phyloP scores from a whole-genome alignment of 106 monocot genomes.

The Platanthera guangdongensis region DNA sequence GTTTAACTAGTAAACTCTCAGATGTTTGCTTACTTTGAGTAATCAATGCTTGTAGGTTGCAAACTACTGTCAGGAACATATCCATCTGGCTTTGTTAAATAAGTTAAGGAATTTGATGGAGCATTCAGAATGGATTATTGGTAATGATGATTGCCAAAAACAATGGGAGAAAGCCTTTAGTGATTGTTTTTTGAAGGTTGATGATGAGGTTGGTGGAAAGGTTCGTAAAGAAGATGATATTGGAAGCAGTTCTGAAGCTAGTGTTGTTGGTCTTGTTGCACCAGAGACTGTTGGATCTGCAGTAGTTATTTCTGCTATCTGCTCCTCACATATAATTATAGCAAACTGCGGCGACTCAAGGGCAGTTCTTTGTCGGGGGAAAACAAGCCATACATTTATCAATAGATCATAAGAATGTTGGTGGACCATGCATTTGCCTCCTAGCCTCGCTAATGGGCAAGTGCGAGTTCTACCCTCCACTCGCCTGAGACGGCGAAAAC shows the following conservation, averaged over 20 bases:
- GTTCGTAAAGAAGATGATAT: slow-evolving; percentile 2
- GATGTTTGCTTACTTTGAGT: background rate
- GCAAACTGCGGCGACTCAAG: slow-evolving; percentile 97
- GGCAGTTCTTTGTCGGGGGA: slow-evolving; percentile 79
- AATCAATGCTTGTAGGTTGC: slow-evolving; percentile 38
- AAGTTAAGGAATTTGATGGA: slow-evolving; percentile 20
- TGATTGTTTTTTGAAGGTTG: slow-evolving; percentile 50
- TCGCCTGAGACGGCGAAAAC: no score
- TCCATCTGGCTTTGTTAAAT: slow-evolving; percentile 46
- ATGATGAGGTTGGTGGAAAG: slow-evolving; percentile 62
- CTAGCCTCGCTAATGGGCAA: no score
- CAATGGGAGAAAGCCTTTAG: slow-evolving; percentile 50
- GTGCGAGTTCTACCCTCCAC: no score
- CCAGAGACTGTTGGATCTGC: slow-evolving; percentile 87
- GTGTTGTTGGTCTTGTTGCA: slow-evolving; percentile 50
- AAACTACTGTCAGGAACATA: slow-evolving; percentile 47
- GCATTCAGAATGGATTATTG: background rate
- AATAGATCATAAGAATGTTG: slow-evolving; percentile 66
- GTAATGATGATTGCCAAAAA: slow-evolving; percentile 19
- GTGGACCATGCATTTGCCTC: no score
- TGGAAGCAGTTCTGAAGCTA: background rate
- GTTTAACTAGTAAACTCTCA: background rate
- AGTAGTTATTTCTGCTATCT: slow-evolving; percentile 72
- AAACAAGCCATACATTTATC: slow-evolving; percentile 68
- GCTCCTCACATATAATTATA: slow-evolving; percentile 77